Evolutionary conservation across 768 basidiomycete genomes (phyloP), one percentile per base, ranked within the genome.

Genomic region (Tulasnella sp.): DNA sequence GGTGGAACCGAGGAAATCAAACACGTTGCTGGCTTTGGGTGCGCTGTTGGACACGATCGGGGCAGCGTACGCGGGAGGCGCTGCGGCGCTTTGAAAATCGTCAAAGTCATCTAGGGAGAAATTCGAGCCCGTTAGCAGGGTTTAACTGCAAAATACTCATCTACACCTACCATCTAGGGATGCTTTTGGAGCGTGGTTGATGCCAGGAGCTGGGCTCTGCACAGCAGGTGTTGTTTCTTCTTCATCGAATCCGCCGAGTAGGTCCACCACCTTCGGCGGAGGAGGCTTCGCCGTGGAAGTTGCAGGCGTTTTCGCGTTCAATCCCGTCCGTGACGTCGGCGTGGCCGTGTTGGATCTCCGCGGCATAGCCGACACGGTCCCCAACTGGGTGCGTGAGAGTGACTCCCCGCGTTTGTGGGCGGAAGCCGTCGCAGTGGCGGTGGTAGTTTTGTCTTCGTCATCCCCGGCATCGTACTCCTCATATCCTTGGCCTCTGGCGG

Each of bases 391-490:
- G 21, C 72, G 61, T 49, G 47, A 67, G 47, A 76, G 42, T 21
- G 74, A 75, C 47, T 73, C 74, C 62, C 70, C 75, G 54, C 70
- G 77, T 63, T 68, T 73, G 3, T 5, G 51, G 21, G 60, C 32
- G 63, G 44, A 67, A 60, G 65, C 70, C 42, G 68, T 71, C n/a
- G 34, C 55, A 24, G 34, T 56, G 24, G 52, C 26, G 42, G 52
- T 23, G 3, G 60, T 30, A 5, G 54, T 11, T 17, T 52, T 48
- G 41, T 95, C 92, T 62, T 97, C 94, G 61, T 91, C 91, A 41
- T 78, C 77, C 1, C 95, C 95, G 11, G 95, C 96, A 64, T 95
- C 88, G 70, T 99, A 99, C 70, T 97, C 94, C 67, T 98, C 94
- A 64, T 82, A 97, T 24, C 80, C 79, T 58, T 76, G 74, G 15